Evolutionary conservation across 23 red algal genomes (phyloP), one percentile per base, ranked within the genome.

Genomic region (Porphyridium purpureum): DNA sequence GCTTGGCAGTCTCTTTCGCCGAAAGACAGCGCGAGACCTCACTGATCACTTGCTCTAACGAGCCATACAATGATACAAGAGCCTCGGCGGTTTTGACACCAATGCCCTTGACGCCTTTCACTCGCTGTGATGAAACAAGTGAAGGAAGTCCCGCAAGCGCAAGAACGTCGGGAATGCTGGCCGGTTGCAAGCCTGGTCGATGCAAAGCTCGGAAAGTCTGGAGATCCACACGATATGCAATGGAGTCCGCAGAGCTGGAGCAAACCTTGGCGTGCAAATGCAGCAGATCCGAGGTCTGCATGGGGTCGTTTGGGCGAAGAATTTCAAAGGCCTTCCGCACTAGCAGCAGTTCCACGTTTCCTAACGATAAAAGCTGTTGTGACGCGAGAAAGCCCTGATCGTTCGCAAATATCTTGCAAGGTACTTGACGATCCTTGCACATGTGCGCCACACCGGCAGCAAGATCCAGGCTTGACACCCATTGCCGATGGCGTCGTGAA

Each of bases 161-260:
- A 6, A 83, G 70, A 7, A 83, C 60, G 50, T 83, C 77, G 28
- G 27, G 34, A 59, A 59, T 56, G n/a, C n/a, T n/a, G n/a, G n/a
- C n/a, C n/a, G n/a, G n/a, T n/a, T n/a, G n/a, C n/a, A n/a, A n/a
- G n/a, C n/a, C n/a, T n/a, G n/a, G n/a, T n/a, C n/a, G n/a, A 27
- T 74, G 65, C 1, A 17, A 0, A 1, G 77, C 57, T 22, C 17
- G 21, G 2, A 83, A 11, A 8, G 34, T 22, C 4, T 20, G 44
- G 24, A 36, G 49, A 0, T 0, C 4, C 34, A 32, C 56, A 2
- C 23, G 11, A 17, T 27, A 40, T 7, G 41, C 31, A 1, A 24
- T 3, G 21, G 57, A 31, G 3, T 60, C 59, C 3, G 49, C 40
- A 14, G 49, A 23, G 22, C n/a, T 47, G 23, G 50, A 53, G 2